A percentile compares a stretch with the other conserved stretches of the same genome.
Evolutionary conservation across 257 asterid genomes (phyloP).

Genomic region (Oldenlandia corymbosa): DNA sequence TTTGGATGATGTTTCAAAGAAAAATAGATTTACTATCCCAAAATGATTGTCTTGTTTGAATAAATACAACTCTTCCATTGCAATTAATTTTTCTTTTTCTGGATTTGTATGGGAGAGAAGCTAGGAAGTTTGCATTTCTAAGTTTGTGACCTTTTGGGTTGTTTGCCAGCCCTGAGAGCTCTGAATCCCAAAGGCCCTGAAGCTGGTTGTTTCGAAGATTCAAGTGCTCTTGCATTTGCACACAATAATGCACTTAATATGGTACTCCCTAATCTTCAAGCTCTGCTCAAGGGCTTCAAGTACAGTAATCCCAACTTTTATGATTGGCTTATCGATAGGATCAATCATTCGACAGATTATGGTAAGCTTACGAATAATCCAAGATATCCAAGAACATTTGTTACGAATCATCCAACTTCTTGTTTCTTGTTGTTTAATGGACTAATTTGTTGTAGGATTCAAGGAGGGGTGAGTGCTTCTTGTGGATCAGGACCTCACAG

Average conservation of each 20-base stretch:
- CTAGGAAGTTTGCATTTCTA: conserved; percentile 44
- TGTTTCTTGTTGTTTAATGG: too few species aligned
- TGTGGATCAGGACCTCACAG: conserved; percentile 54
- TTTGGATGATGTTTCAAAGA: too few species aligned
- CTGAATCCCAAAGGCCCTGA: conserved; percentile 26
- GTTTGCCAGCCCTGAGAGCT: conserved; percentile 51
- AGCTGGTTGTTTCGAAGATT: conserved; percentile 47
- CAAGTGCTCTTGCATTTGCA: conserved; percentile 48
- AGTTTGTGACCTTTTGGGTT: conserved; percentile 44
- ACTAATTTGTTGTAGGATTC: conserved; percentile 41
- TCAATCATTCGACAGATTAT: conserved; percentile 32
- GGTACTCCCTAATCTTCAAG: conserved; percentile 30
- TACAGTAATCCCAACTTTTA: conserved; percentile 45
- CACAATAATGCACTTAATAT: conserved; percentile 37
- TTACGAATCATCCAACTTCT: too few species aligned
- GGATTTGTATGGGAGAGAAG: conserved; percentile 46
- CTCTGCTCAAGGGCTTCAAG: conserved; percentile 37
- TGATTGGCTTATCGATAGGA: conserved; percentile 39
- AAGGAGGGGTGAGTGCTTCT: conserved; percentile 44
- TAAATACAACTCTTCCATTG: too few species aligned
- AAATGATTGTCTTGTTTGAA: too few species aligned
- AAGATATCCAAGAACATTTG: too few species aligned
- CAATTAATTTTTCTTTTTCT: conserved; percentile 9
- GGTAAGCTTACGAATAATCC: conserved; percentile 32
- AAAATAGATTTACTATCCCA: too few species aligned